Percentiles rank a stretch among this genome's conserved stretches.
These are phyloP conservation scores for Phaeosphaeria sp. DNA, from an alignment of 2,329 filamentous ascomycete species.

Conservation along the genomic window DNA sequence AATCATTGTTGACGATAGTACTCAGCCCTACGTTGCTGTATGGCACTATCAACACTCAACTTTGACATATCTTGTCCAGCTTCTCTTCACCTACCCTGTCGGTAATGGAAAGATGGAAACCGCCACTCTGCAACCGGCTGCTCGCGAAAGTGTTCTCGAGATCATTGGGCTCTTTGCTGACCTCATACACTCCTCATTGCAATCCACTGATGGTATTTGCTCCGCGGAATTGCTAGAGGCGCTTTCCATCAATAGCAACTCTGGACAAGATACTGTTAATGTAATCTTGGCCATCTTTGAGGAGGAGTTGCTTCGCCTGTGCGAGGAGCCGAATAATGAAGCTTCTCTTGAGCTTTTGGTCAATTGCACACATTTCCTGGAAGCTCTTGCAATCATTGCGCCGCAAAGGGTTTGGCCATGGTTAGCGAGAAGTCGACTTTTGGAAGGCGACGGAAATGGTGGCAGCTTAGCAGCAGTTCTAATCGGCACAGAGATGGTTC, in stretches of 20 bases:
- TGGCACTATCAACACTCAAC: slow-evolving; percentile 80
- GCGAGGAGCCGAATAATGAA: slow-evolving; percentile 63
- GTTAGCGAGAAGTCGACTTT: slow-evolving; percentile 78
- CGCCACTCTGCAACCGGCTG: slow-evolving; percentile 55
- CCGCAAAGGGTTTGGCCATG: slow-evolving; percentile 91
- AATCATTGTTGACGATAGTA: slow-evolving; percentile 74
- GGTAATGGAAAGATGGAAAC: slow-evolving; percentile 59
- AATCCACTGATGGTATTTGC: slow-evolving; percentile 32
- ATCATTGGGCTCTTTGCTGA: slow-evolving; percentile 76
- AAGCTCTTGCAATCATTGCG: slow-evolving; percentile 72
- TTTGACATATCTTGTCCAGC: slow-evolving; percentile 78
- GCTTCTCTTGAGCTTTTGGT: slow-evolving; percentile 71
- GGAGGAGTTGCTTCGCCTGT: slow-evolving; percentile 60
- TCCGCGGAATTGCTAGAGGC: slow-evolving; percentile 37
- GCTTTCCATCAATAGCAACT: slow-evolving; percentile 51
- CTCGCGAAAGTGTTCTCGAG: slow-evolving; percentile 71
- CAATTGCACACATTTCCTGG: slow-evolving; percentile 80
- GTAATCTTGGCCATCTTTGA: slow-evolving; percentile 89
- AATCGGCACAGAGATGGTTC: slow-evolving; percentile 80
- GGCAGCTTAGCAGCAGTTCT: slow-evolving; percentile 80
- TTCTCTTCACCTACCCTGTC: slow-evolving; percentile 70
- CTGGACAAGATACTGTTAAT: slow-evolving; percentile 75
- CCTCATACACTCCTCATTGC: slow-evolving; percentile 60
- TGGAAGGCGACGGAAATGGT: slow-evolving; percentile 77
- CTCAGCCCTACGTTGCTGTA: slow-evolving; percentile 75